Evolutionary conservation across 495 filamentous ascomycete genomes (phyloP).

Genomic region (Aspergillus sparsus): DNA sequence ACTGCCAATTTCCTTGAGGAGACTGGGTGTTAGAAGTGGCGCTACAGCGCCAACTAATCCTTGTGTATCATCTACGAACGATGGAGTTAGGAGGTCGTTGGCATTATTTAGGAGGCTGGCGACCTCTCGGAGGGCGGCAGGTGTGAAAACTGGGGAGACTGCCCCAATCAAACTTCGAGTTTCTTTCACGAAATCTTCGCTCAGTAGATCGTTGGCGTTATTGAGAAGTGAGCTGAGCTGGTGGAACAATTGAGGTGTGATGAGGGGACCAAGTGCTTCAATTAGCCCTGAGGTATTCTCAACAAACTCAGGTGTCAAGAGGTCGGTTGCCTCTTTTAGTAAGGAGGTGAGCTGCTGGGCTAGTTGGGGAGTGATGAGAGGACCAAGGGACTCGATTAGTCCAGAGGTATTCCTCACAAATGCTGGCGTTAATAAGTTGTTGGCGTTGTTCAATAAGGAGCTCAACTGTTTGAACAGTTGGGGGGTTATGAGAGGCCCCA

Average conservation of each 20-base stretch:
- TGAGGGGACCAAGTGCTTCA: slow-evolving; percentile 30
- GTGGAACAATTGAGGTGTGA: slow-evolving; percentile 29
- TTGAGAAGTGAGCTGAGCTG: slow-evolving; percentile 29
- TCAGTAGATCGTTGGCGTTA: slow-evolving; percentile 39
- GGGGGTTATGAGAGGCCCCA: slow-evolving; percentile 34
- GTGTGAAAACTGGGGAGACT: slow-evolving; percentile 35
- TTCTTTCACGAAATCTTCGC: slow-evolving; percentile 24
- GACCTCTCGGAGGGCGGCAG: slow-evolving; percentile 25
- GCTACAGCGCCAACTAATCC: slow-evolving; percentile 39
- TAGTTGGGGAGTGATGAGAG: slow-evolving; percentile 38
- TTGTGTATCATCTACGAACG: slow-evolving; percentile 45
- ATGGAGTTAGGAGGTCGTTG: slow-evolving; percentile 37
- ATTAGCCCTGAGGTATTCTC: slow-evolving; percentile 39
- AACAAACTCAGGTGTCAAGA: slow-evolving; percentile 31
- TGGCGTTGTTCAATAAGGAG: slow-evolving; percentile 40
- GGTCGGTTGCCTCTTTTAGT: slow-evolving; percentile 39
- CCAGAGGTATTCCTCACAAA: slow-evolving; percentile 44
- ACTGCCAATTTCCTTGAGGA: slow-evolving; percentile 33
- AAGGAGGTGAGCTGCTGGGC: slow-evolving; percentile 42
- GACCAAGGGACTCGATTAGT: slow-evolving; percentile 25
- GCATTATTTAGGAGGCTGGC: slow-evolving; percentile 40
- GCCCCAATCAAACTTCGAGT: slow-evolving; percentile 36
- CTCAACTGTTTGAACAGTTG: slow-evolving; percentile 42
- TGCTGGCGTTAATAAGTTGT: slow-evolving; percentile 38
- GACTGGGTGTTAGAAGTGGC: slow-evolving; percentile 40